phyloP scores from a whole-genome alignment of 495 filamentous ascomycete species.

The Annulohypoxylon moriforme region DNA sequence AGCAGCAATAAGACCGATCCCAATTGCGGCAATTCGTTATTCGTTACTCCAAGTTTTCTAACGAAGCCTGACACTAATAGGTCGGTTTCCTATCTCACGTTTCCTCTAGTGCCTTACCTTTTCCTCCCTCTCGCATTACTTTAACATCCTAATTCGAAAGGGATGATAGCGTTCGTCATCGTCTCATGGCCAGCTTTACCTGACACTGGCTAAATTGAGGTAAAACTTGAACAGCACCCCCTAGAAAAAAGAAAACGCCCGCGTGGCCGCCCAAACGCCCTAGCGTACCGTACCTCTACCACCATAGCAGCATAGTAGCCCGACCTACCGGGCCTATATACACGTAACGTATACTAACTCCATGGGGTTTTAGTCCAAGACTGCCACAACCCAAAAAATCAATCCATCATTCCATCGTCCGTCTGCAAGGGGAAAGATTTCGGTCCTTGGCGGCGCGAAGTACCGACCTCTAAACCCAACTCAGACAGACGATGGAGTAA shows the following conservation, averaged over 20 bases:
- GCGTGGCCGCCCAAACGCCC: slow-evolving; percentile 15
- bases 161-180: slow-evolving; percentile 21
- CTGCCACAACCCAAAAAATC: slow-evolving; percentile 2
- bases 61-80: slow-evolving; percentile 5
- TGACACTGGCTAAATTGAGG: slow-evolving; percentile 27
- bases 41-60: slow-evolving; percentile 4
- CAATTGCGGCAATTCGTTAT: slow-evolving; percentile 32
- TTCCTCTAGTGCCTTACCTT: background rate
- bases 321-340: slow-evolving; percentile 7
- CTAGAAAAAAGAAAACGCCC: slow-evolving; percentile 1
- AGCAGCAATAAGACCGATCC: slow-evolving; percentile 27
- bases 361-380: slow-evolving; percentile 22
- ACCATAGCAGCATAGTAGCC: background rate
- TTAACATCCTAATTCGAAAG: slow-evolving; percentile 12
- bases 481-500: background rate
- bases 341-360: slow-evolving; percentile 18
- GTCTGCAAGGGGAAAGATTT: slow-evolving; percentile 40
- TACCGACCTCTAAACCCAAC: slow-evolving; percentile 21
- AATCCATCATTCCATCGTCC: slow-evolving; percentile 8
- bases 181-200: slow-evolving; percentile 1
- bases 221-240: slow-evolving; percentile 30
- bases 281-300: no score
- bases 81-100: background rate
- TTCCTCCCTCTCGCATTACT: slow-evolving; percentile 6
- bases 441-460: slow-evolving; percentile 34